Conservation (phyloP, 1,139 yeast genomes). For the Candida sp. region DNA sequence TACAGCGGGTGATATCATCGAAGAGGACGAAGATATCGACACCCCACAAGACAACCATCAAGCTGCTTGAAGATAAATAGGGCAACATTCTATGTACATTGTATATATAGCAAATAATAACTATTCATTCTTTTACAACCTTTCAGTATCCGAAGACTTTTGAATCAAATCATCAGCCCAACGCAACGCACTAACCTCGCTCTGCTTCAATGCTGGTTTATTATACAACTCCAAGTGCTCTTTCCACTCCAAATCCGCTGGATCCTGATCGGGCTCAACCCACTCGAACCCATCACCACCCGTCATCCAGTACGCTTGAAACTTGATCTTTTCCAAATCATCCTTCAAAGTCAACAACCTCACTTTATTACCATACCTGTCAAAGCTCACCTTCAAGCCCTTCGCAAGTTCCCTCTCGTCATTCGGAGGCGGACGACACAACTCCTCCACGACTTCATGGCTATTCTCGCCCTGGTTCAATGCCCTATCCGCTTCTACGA, state of each 20-base stretch:
- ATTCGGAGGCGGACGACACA: slow-evolving; percentile 36
- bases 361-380: slow-evolving; percentile 43
- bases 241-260: slow-evolving; percentile 68
- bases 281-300: slow-evolving; percentile 81
- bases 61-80: neutral
- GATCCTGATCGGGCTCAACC: slow-evolving; percentile 84
- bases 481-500: slow-evolving; percentile 67
- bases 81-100: neutral
- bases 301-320: slow-evolving; percentile 79
- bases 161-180: slow-evolving; percentile 43
- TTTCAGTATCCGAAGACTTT: slow-evolving; percentile 11
- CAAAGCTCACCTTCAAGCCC: slow-evolving; percentile 35
- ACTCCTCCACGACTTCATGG: slow-evolving; percentile 40
- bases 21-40: neutral
- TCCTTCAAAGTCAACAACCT: slow-evolving; percentile 45
- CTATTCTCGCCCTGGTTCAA: slow-evolving; percentile 45
- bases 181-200: slow-evolving; percentile 24
- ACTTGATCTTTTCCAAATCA: slow-evolving; percentile 55
- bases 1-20: slow-evolving; percentile 2
- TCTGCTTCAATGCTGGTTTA: slow-evolving; percentile 21
- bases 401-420: slow-evolving; percentile 21
- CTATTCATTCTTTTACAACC: neutral
- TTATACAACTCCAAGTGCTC: slow-evolving; percentile 31
- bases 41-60: neutral
- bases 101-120: neutral